Evolutionary conservation across 805 yeast genomes (phyloP).

Genomic region (Barnettozyma californica): DNA sequence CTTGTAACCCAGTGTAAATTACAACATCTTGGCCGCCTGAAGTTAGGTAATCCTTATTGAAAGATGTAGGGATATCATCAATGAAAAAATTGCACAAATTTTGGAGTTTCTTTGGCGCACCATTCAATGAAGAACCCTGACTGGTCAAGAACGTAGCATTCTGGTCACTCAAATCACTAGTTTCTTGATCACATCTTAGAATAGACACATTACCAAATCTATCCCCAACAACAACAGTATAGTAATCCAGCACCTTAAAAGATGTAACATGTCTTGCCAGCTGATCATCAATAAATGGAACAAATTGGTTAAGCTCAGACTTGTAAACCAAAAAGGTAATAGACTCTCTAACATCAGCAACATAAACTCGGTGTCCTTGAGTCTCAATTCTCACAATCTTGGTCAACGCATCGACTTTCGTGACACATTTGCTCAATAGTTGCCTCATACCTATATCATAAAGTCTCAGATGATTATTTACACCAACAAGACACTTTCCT

Average conservation of each 20-base stretch:
- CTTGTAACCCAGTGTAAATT: constrained; percentile 73
- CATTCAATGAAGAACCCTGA: constrained; percentile 36
- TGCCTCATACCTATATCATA: constrained; percentile 80
- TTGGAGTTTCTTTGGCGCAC: constrained; percentile 47
- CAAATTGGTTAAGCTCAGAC: constrained; percentile 41
- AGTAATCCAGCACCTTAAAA: constrained; percentile 58
- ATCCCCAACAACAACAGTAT: constrained; percentile 80
- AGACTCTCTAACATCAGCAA: constrained; percentile 71
- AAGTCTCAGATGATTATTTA: constrained; percentile 46
- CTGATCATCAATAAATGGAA: constrained; percentile 65
- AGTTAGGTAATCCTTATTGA: constrained; percentile 48
- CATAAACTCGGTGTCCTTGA: constrained; percentile 54
- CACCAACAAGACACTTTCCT: constrained; percentile 57
- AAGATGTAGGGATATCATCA: constrained; percentile 65
- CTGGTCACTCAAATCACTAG: constrained; percentile 43
- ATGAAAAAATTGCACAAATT: constrained; percentile 53
- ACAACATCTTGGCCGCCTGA: constrained; percentile 63
- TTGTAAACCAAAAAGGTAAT: constrained; percentile 53
- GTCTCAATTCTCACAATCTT: constrained; percentile 51
- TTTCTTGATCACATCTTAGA: constrained; percentile 51
- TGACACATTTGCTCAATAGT: constrained; percentile 59
- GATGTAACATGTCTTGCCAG: constrained; percentile 63
- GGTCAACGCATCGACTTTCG: constrained; percentile 37
- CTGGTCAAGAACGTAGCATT: constrained; percentile 35
- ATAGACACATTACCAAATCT: constrained; percentile 78